These are phyloP conservation scores for Boehmeria nivea DNA, from an alignment of 306 rosid genomes.

Conservation along the genomic window DNA sequence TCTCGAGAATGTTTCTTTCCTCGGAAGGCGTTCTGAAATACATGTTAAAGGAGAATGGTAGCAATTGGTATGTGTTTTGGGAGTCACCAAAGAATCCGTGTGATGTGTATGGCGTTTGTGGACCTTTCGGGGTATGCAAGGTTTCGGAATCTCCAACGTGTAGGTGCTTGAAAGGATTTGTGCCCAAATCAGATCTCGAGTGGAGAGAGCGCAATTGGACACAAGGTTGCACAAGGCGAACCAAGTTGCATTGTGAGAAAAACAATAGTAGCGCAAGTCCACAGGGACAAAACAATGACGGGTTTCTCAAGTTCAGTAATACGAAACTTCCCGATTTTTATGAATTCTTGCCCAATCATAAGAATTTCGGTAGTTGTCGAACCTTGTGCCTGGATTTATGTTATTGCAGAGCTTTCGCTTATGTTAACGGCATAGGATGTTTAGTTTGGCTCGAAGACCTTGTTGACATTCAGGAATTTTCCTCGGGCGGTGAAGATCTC, in stretches of 20 bases:
- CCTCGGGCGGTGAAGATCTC: slow-evolving; percentile 15
- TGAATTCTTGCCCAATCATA: neutral
- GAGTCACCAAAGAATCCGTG: neutral
- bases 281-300: slow-evolving; percentile 11
- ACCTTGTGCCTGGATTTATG: slow-evolving; percentile 24
- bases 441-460: slow-evolving; percentile 28
- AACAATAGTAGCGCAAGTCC: slow-evolving; percentile 4
- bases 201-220: slow-evolving; percentile 15
- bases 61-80: neutral
- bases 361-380: neutral
- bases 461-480: slow-evolving; percentile 15
- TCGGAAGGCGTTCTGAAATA: slow-evolving; percentile 18
- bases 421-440: slow-evolving; percentile 18
- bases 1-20: slow-evolving; percentile 12
- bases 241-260: neutral
- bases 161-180: slow-evolving; percentile 14
- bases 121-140: slow-evolving; percentile 10
- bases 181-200: slow-evolving; percentile 6
- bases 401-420: slow-evolving; percentile 26
- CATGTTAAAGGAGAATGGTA: neutral
- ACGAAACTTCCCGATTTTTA: slow-evolving; percentile 20
- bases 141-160: slow-evolving; percentile 5
- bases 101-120: slow-evolving; percentile 21
- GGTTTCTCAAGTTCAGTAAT: slow-evolving; percentile 2
- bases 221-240: slow-evolving; percentile 15